These are phyloP conservation scores for Metarhizium brunneum DNA, from an alignment of 2,329 filamentous ascomycete genomes.

Conservation along the genomic window DNA sequence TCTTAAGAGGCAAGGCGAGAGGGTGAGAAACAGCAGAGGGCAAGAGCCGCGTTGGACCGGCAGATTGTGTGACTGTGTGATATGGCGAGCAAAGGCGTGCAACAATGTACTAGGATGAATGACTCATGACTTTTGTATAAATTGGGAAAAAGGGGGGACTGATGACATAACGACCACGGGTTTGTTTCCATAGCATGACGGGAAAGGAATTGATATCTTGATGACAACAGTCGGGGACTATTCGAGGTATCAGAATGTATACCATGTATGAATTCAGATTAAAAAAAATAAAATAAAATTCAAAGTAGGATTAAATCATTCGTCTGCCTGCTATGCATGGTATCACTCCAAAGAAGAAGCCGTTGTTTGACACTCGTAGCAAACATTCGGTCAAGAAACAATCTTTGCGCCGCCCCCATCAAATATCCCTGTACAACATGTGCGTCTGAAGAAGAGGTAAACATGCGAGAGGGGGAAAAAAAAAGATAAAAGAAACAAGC, in stretches of 20 bases:
- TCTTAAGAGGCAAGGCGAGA: conserved; percentile 3
- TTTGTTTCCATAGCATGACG: too few relatives aligned
- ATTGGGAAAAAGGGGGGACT: too few relatives aligned
- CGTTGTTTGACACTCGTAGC: neutral
- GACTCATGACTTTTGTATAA: too few relatives aligned
- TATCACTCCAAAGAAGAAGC: neutral
- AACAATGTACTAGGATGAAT: too few relatives aligned
- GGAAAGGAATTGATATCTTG: neutral
- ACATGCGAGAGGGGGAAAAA: neutral
- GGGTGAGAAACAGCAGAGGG: neutral
- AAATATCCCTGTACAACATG: too few relatives aligned
- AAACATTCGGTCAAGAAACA: neutral
- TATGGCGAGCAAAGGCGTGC: neutral
- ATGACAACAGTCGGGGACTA: neutral
- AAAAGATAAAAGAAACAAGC: neutral
- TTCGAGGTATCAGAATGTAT: neutral
- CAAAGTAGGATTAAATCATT: neutral
- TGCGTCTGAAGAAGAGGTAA: neutral
- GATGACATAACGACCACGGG: too few relatives aligned
- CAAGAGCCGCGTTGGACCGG: neutral
- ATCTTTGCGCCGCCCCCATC: too few relatives aligned
- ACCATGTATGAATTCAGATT: neutral
- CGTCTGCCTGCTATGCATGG: conserved; percentile 1
- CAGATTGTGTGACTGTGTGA: too few relatives aligned
- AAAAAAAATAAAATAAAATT: neutral